Base-by-base conservation (phyloP, 345 rosid species). In the Tarenaya hassleriana region DNA sequence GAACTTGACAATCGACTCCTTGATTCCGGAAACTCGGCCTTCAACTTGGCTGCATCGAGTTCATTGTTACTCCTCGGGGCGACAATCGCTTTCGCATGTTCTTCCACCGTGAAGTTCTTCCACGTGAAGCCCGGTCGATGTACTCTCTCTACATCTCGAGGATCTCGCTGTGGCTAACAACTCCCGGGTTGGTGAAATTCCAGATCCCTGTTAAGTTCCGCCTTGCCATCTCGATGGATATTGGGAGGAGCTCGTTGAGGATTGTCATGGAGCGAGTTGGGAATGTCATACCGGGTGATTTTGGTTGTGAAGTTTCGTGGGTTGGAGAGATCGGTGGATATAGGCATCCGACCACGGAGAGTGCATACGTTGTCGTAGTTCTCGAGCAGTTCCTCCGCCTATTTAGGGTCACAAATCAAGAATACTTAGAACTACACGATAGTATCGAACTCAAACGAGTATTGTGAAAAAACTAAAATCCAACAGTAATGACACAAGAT, bases 21-120 rank as follows among this genome's bases (percentile, higher is more conserved):
- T 89, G 54, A 89, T 83, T 86, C 84, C 3, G 95, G 97, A 77
- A 89, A 89, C 66, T 83, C 88, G 21, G 62, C 34, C 74, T 75
- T 83, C 89, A 89, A 69, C 55, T 85, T 89, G 43, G 69, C 50
- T 0, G 83, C 74, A 61, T 89, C 94, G 0, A 89, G 92, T 72
- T 89, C 94, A n/a, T 89, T 89, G 72, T 89, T 89, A 76, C 97
- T 83, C 73, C 97, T 73, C 0, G 89, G 97, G 47, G 95, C 97
- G 27, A 86, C 56, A 9, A 89, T 85, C 29, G 85, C 97, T 64
- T 89, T 85, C 2, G 89, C 89, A 50, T 89, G 97, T 61, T 89
- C 97, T 62, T 89, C 92, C 16, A 89, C 74, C 10, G 68, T 89
- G 61, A 89, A 89, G 72, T 89, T 89, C 69, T 79, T 83, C 95